phyloP scores from a whole-genome alignment of 1,284 basidiomycete genomes.

The Pseudozyma sp. region DNA sequence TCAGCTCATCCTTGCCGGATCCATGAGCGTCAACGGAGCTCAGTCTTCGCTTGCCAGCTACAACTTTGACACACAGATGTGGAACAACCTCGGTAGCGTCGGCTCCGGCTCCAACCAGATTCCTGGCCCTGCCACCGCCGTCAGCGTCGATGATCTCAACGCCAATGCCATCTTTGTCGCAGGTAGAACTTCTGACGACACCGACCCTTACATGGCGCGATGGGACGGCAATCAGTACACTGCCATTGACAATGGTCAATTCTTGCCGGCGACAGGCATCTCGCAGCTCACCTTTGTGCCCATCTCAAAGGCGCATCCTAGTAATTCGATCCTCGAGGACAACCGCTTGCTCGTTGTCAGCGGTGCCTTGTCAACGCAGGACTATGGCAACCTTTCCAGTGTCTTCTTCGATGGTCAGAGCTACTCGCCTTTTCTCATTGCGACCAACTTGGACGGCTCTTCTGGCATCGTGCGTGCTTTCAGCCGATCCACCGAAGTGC shows the following conservation, averaged over 20 bases:
- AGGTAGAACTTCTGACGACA: constrained; percentile 72
- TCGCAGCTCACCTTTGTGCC: constrained; percentile 91
- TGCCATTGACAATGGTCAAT: constrained; percentile 37
- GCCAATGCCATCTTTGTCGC: constrained; percentile 87
- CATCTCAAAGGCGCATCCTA: constrained; percentile 76
- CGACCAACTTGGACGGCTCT: constrained; percentile 77
- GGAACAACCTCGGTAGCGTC: constrained; percentile 76
- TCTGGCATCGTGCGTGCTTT: constrained; percentile 81
- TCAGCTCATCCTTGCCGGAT: constrained; percentile 73
- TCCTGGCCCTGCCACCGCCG: constrained; percentile 88
- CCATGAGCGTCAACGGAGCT: constrained; percentile 76
- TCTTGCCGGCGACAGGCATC: constrained; percentile 76
- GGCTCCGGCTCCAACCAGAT: constrained; percentile 75
- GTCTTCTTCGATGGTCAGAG: constrained; percentile 87
- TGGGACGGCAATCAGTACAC: constrained; percentile 58
- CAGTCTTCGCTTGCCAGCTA: constrained; percentile 79
- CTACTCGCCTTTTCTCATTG: constrained; percentile 85
- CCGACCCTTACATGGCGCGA: constrained; percentile 50
- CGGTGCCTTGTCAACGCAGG: constrained; percentile 76
- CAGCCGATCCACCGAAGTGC: constrained; percentile 74
- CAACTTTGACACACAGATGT: constrained; percentile 76
- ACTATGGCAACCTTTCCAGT: constrained; percentile 77
- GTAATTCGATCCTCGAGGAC: constrained; percentile 79
- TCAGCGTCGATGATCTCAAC: constrained; percentile 86
- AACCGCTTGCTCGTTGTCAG: constrained; percentile 93